Evolutionary conservation across 2,329 filamentous ascomycete genomes (phyloP).

Genomic region (Colletotrichum tanaceti): DNA sequence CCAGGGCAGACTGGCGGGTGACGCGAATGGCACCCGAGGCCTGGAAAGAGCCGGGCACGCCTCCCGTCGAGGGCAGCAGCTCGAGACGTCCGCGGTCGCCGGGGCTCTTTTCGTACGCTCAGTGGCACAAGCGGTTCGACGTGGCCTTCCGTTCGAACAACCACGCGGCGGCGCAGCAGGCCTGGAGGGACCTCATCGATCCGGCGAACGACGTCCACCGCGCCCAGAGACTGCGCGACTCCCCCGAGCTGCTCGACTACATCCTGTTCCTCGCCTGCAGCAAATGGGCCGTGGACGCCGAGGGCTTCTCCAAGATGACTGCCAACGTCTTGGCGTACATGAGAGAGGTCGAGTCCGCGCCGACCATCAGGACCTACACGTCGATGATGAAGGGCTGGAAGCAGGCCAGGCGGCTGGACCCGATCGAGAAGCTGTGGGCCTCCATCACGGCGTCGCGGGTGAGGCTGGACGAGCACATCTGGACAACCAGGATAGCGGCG

Average conservation of each 20-base stretch:
- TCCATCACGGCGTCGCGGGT: conserved; percentile 68
- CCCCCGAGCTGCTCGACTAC: conserved; percentile 53
- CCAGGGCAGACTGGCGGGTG: conserved; percentile 33
- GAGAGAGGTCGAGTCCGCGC: conserved; percentile 61
- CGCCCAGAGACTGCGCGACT: conserved; percentile 46
- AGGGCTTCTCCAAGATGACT: conserved; percentile 22
- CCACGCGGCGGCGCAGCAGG: conserved; percentile 13
- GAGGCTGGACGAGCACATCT: conserved; percentile 72
- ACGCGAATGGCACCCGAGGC: conserved; percentile 24
- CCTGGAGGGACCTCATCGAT: conserved; percentile 50
- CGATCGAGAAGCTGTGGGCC: conserved; percentile 74
- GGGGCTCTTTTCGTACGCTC: conserved; percentile 29
- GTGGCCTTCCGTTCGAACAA: conserved; percentile 30
- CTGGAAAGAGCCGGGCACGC: conserved; percentile 6
- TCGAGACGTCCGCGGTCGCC: not conserved
- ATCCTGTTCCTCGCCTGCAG: conserved; percentile 55
- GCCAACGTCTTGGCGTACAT: conserved; percentile 56
- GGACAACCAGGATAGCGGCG: conserved; percentile 77
- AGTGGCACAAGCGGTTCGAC: conserved; percentile 37
- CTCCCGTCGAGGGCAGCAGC: not conserved
- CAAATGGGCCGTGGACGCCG: conserved; percentile 21
- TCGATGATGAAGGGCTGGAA: conserved; percentile 79
- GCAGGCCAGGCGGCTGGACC: conserved; percentile 66
- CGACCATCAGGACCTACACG: conserved; percentile 76
- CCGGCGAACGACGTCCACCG: conserved; percentile 45